These are phyloP conservation scores for Plasmodium gallinaceum DNA, from an alignment of 169 alveolate species.

Conservation along the genomic window DNA sequence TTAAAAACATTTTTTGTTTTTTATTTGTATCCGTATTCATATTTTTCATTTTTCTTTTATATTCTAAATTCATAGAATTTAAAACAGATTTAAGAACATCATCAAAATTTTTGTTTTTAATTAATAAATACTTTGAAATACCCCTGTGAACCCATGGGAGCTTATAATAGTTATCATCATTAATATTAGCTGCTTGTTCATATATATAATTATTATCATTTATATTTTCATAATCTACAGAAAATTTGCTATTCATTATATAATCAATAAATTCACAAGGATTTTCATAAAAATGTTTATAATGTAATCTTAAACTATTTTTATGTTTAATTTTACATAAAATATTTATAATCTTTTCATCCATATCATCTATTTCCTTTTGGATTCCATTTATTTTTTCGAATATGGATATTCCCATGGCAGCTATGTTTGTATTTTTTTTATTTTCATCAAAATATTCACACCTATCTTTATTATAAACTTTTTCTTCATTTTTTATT, in stretches of 20 bases:
- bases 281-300: constrained; percentile 68
- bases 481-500: not conserved
- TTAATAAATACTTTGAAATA: constrained; percentile 66
- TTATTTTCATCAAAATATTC: not conserved
- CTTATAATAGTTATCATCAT: constrained; percentile 72
- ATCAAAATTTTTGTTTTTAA: constrained; percentile 63
- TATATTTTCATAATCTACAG: constrained; percentile 38
- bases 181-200: constrained; percentile 75
- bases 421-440: constrained; percentile 2
- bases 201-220: constrained; percentile 48
- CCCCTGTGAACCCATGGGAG: constrained; percentile 78
- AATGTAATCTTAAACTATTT: constrained; percentile 67
- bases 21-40: constrained; percentile 29
- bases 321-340: constrained; percentile 63
- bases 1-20: constrained; percentile 15
- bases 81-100: constrained; percentile 71
- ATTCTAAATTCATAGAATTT: constrained; percentile 67
- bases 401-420: constrained; percentile 49
- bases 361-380: constrained; percentile 56
- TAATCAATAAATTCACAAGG: constrained; percentile 77
- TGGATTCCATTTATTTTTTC: constrained; percentile 67
- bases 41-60: constrained; percentile 47
- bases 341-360: constrained; percentile 60
- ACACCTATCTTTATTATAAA: not conserved
- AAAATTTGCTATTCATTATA: constrained; percentile 72